phyloP scores from a whole-genome alignment of 2,329 filamentous ascomycete species.

The Paecilomyces sp. region DNA sequence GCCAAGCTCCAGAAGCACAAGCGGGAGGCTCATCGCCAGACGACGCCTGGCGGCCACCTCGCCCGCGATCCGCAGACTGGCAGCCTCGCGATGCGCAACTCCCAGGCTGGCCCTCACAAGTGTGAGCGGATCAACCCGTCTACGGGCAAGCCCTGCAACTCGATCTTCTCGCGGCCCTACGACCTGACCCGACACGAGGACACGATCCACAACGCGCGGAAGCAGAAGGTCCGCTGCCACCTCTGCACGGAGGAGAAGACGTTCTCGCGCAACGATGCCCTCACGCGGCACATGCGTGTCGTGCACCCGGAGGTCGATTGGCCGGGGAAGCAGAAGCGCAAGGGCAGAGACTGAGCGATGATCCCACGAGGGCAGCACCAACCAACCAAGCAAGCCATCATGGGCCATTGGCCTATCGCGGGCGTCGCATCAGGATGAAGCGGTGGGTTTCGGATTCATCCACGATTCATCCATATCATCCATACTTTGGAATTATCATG shows the following conservation, averaged over 20 bases:
- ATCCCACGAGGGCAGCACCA: conserved; percentile 1
- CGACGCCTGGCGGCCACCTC: conserved; percentile 45
- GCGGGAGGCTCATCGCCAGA: conserved; percentile 80
- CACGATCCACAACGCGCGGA: conserved; percentile 90
- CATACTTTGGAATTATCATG: background rate
- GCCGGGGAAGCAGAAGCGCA: conserved; percentile 55
- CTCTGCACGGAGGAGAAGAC: conserved; percentile 95
- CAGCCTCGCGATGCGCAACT: conserved; percentile 59
- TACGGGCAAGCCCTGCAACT: conserved; percentile 90
- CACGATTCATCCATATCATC: background rate
- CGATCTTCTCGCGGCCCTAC: conserved; percentile 90
- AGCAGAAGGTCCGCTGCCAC: conserved; percentile 89
- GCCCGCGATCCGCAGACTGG: conserved; percentile 41
- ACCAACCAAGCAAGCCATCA: background rate
- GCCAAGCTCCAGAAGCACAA: conserved; percentile 89
- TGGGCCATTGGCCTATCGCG: background rate
- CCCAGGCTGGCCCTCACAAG: conserved; percentile 85
- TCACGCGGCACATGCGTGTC: conserved; percentile 89
- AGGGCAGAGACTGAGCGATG: conserved; percentile 25
- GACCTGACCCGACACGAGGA: conserved; percentile 95
- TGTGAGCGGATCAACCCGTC: conserved; percentile 92
- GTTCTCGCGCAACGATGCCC: conserved; percentile 88
- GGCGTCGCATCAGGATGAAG: background rate
- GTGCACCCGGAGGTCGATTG: conserved; percentile 85
- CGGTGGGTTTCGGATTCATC: background rate